These are phyloP conservation scores for Tremellales sp. DNA, from an alignment of 1,284 basidiomycete genomes.

Conservation along the genomic window DNA sequence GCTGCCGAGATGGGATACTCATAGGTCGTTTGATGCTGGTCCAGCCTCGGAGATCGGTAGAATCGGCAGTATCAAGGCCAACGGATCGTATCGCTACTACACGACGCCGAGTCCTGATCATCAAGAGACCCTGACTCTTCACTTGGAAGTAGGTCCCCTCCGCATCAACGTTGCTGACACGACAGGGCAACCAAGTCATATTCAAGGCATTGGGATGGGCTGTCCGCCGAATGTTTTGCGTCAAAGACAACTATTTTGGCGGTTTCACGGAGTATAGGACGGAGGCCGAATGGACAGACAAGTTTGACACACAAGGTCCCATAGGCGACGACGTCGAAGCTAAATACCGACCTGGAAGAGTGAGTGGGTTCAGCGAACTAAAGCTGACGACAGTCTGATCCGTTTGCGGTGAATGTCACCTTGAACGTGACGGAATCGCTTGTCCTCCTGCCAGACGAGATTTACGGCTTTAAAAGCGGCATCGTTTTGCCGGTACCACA, in stretches of 20 bases:
- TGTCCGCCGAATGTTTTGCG: conserved; percentile 75
- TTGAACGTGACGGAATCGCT: conserved; percentile 57
- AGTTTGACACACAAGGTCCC: conserved; percentile 56
- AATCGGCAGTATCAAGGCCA: conserved; percentile 58
- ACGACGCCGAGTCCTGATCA: conserved; percentile 63
- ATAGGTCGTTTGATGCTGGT: conserved; percentile 60
- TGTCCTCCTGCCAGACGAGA: conserved; percentile 66
- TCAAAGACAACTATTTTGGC: conserved; percentile 89
- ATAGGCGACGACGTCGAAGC: conserved; percentile 73
- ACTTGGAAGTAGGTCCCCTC: conserved; percentile 58
- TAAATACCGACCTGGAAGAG: conserved; percentile 72
- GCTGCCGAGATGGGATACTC: conserved; percentile 83
- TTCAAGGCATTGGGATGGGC: conserved; percentile 80
- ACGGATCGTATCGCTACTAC: conserved; percentile 71
- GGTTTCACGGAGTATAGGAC: conserved; percentile 87
- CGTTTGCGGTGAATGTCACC: conserved; percentile 68
- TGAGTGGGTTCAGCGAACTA: conserved; percentile 41
- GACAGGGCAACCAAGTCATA: conserved; percentile 53
- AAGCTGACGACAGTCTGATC: conserved; percentile 60
- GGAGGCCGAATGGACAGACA: conserved; percentile 73
- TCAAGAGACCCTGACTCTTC: conserved; percentile 70
- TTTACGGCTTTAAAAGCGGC: conserved; percentile 63
- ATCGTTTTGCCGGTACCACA: conserved; percentile 61
- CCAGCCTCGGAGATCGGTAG: conserved; percentile 56
- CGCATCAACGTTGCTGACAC: conserved; percentile 11